Evolutionary conservation across 139 green algal species (phyloP).

Genomic region (Edaphochlamys debaryana): DNA sequence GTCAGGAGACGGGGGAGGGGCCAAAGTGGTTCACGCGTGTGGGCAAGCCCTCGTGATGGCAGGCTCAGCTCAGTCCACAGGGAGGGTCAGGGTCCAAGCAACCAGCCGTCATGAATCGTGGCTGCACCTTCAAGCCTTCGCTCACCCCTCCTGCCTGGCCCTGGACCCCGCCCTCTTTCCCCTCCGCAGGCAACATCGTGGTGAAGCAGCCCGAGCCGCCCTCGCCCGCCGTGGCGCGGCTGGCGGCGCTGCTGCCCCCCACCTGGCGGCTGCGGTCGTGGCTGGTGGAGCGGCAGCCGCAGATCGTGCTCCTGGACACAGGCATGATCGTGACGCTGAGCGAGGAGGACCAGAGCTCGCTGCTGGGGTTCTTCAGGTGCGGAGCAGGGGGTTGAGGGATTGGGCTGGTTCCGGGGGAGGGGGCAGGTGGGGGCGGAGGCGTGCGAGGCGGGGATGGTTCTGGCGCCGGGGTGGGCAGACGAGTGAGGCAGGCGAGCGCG

Average conservation of each 20-base stretch:
- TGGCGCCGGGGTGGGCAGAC: no score
- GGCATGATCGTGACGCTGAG: constrained; percentile 83
- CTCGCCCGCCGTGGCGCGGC: background rate
- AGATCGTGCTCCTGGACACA: constrained; percentile 78
- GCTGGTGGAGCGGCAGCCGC: constrained; percentile 37
- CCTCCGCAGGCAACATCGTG: constrained; percentile 89
- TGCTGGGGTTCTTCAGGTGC: constrained; percentile 75
- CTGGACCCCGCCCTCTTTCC: background rate
- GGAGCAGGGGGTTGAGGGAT: no score
- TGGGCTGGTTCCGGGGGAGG: no score
- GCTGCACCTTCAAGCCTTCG: no score
- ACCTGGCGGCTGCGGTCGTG: constrained; percentile 28
- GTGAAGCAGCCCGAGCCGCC: constrained; percentile 64
- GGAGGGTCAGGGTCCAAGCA: no score
- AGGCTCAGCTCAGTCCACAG: no score
- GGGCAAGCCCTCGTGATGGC: no score
- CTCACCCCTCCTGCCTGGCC: background rate
- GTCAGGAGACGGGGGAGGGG: no score
- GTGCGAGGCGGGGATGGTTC: no score
- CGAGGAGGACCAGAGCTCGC: background rate
- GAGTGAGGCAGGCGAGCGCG: no score
- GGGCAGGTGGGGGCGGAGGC: no score
- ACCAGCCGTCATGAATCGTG: no score
- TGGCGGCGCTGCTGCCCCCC: constrained; percentile 21
- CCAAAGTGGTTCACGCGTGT: background rate